Evolutionary conservation across 306 rosid species (phyloP), one percentile per base, ranked within the genome.

Genomic region (Albizia julibrissin): DNA sequence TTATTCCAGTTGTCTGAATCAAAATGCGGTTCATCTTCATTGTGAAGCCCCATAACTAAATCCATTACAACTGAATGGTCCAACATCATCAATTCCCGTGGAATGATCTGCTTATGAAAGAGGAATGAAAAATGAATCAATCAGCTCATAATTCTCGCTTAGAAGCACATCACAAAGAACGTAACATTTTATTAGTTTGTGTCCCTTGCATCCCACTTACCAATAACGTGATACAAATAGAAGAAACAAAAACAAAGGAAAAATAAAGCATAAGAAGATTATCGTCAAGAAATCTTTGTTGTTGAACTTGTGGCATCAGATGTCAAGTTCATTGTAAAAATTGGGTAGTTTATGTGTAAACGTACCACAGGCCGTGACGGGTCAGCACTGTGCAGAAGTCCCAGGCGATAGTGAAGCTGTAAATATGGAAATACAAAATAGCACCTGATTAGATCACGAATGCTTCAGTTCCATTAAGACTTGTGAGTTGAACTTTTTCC

Each of bases 281-380:
- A 5, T 16, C 12, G 33, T 59, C n/a, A 42, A 13, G 39, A 50
- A 24, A 24, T 52, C 15, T 58, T 16, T 16, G 74, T 10, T 59
- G 42, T 56, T 68, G 58, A 42, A 29, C 15, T 12, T 74, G 31
- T n/a, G 21, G 2, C n/a, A 58, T 80, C 43, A 21, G 15, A 76
- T 34, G 61, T 59, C 22, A 13, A 56, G 42, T 68, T 54, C 10
- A 40, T 50, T 4, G 22, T 16, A 42, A 68, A 37, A 19, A 37
- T n/a, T 62, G 40, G n/a, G 42, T 68, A 43, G 39, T 64, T 34
- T 3, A 18, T 64, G 59, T 33, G 24, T 73, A 77, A 81, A 46
- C 40, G 65, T 43, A 82, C 85, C 86, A 47, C 39, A 33, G 22
- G 11, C 40, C 6, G 69, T 49, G 47, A 26, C 21, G 59, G 5